Conservation (phyloP, 2,329 filamentous ascomycete species). For the Nemania diffusa region DNA sequence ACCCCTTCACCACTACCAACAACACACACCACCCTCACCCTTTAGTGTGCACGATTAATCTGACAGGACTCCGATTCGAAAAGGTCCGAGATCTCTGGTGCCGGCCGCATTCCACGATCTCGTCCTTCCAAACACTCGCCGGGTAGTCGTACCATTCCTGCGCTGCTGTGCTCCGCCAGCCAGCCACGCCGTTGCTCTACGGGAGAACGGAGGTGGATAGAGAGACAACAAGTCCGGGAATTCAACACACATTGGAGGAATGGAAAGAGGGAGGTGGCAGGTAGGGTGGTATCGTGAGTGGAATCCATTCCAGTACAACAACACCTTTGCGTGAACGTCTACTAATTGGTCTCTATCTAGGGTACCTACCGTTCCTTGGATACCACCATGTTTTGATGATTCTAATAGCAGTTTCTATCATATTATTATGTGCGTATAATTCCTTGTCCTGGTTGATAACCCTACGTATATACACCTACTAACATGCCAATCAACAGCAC, state of each 20-base stretch:
- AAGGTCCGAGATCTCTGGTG: constrained; percentile 33
- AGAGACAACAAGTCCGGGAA: constrained; percentile 38
- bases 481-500: constrained; percentile 65
- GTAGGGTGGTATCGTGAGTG: constrained; percentile 50
- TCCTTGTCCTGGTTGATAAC: background rate
- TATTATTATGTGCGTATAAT: constrained; percentile 84
- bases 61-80: constrained; percentile 40
- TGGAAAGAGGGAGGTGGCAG: constrained; percentile 46
- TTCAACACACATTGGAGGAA: constrained; percentile 34
- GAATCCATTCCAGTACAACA: background rate
- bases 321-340: background rate
- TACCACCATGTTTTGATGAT: constrained; percentile 96
- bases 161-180: constrained; percentile 40
- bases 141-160: constrained; percentile 32
- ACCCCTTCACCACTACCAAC: no score
- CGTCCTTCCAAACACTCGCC: constrained; percentile 22
- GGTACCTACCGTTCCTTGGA: constrained; percentile 74
- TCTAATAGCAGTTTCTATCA: constrained; percentile 90
- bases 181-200: constrained; percentile 47
- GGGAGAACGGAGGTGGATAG: constrained; percentile 48
- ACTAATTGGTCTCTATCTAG: constrained; percentile 50
- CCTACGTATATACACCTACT: constrained; percentile 13
- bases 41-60: constrained; percentile 41
- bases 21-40: constrained; percentile 13
- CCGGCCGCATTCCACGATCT: constrained; percentile 36